Conservation (phyloP, 345 rosid genomes). For the Ceriops decandra region DNA sequence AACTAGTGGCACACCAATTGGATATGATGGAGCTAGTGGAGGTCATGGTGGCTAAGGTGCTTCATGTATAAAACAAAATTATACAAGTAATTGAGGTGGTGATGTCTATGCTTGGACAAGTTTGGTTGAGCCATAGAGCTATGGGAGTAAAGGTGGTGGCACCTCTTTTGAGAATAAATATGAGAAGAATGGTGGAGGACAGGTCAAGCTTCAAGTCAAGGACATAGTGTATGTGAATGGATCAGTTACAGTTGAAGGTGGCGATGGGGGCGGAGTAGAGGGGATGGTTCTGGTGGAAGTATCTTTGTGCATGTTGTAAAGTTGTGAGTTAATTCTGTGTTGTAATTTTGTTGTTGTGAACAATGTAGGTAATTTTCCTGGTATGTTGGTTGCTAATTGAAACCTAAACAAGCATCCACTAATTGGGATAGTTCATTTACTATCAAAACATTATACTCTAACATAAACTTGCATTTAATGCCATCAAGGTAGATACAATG, state of each 20-base stretch:
- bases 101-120: slow-evolving; percentile 92
- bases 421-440: background rate
- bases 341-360: background rate
- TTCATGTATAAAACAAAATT: slow-evolving; percentile 61
- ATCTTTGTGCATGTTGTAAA: slow-evolving; percentile 55
- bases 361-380: background rate
- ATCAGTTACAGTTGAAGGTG: slow-evolving; percentile 72
- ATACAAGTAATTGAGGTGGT: slow-evolving; percentile 78
- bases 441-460: background rate
- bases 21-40: slow-evolving; percentile 88
- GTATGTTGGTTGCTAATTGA: slow-evolving; percentile 3
- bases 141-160: slow-evolving; percentile 89
- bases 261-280: slow-evolving; percentile 71
- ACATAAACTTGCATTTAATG: background rate
- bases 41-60: slow-evolving; percentile 99
- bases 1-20: slow-evolving; percentile 90
- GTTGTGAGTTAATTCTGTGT: slow-evolving; percentile 85
- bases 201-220: slow-evolving; percentile 53
- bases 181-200: slow-evolving; percentile 92
- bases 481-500: background rate
- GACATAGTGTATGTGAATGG: slow-evolving; percentile 77
- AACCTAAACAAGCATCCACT: background rate
- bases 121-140: slow-evolving; percentile 83
- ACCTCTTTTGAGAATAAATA: slow-evolving; percentile 35
- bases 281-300: slow-evolving; percentile 99